phyloP scores from a whole-genome alignment of 352 stramenopile genomes.

The Phytopythium aichiense region DNA sequence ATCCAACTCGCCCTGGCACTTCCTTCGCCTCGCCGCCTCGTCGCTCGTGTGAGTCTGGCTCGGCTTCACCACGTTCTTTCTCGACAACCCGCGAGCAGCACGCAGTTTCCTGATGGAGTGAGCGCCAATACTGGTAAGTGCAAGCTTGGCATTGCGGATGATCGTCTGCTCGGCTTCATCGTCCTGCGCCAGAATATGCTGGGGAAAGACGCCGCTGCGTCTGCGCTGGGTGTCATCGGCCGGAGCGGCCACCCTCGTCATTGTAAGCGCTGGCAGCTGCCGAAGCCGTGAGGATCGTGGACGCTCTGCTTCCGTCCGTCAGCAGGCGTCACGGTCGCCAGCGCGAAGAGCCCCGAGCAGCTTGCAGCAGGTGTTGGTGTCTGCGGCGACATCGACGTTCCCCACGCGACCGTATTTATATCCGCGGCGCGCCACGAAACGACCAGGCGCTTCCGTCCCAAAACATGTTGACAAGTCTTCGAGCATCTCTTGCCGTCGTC shows the following conservation, averaged over 20 bases:
- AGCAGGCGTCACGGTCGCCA: not conserved
- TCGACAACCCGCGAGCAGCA: not conserved
- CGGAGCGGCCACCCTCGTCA: not conserved
- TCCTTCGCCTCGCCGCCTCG: not conserved
- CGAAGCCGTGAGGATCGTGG: not conserved
- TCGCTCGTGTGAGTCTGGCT: not conserved
- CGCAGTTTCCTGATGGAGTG: not conserved
- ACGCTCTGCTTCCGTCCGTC: not conserved
- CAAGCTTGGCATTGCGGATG: slow-evolving; percentile 17
- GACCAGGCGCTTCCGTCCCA: not conserved
- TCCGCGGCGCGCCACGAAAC: not conserved
- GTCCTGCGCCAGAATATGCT: slow-evolving; percentile 11
- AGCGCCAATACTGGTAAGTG: slow-evolving; percentile 18
- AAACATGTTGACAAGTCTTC: too few species aligned
- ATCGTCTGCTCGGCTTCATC: slow-evolving; percentile 18
- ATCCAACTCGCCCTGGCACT: not conserved
- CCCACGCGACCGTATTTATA: not conserved
- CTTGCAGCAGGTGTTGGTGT: not conserved
- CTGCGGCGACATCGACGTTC: not conserved
- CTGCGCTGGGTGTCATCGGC: not conserved
- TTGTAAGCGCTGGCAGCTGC: not conserved
- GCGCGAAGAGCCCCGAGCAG: not conserved
- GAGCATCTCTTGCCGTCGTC: too few species aligned
- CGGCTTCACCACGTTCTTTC: not conserved
- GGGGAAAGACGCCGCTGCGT: slow-evolving; percentile 15